Evolutionary conservation across 2,329 filamentous ascomycete genomes (phyloP).

Genomic region (Penicillium sp.): DNA sequence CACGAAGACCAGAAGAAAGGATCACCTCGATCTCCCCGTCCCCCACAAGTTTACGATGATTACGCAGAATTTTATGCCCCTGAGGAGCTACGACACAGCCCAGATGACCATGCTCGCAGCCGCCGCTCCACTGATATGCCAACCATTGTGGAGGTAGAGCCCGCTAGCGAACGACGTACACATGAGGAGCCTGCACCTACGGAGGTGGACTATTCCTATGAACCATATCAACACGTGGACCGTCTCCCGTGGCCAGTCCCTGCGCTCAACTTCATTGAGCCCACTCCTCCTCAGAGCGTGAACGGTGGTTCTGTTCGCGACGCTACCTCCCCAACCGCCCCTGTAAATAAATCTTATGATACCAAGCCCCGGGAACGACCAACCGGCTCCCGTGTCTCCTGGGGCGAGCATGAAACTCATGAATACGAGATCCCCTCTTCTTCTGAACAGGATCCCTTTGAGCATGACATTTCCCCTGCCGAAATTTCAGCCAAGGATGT

Average conservation of each 20-base stretch:
- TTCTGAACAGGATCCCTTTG: conserved; percentile 28
- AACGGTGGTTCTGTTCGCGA: conserved; percentile 33
- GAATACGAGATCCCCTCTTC: conserved; percentile 54
- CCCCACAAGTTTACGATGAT: conserved; percentile 34
- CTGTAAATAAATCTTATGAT: conserved; percentile 39
- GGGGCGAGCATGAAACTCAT: conserved; percentile 58
- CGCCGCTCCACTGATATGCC: conserved; percentile 20
- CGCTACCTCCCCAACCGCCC: conserved; percentile 22
- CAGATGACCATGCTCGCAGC: conserved; percentile 28
- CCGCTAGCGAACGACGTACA: conserved; percentile 20
- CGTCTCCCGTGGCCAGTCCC: conserved; percentile 43
- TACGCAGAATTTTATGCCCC: conserved; percentile 39
- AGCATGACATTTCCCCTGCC: conserved; percentile 17
- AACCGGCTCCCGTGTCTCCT: conserved; percentile 51
- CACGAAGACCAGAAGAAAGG: conserved; percentile 20
- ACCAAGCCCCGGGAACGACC: conserved; percentile 39
- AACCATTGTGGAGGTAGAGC: conserved; percentile 27
- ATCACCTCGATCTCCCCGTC: conserved; percentile 23
- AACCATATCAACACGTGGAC: conserved; percentile 16
- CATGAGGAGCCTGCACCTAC: conserved; percentile 3
- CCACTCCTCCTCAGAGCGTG: conserved; percentile 48
- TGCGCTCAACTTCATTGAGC: conserved; percentile 48
- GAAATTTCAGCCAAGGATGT: conserved; percentile 9
- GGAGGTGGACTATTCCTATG: conserved; percentile 3
- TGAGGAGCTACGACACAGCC: conserved; percentile 32